Conservation (phyloP, 805 yeast genomes). For the Candida morakotiae region DNA sequence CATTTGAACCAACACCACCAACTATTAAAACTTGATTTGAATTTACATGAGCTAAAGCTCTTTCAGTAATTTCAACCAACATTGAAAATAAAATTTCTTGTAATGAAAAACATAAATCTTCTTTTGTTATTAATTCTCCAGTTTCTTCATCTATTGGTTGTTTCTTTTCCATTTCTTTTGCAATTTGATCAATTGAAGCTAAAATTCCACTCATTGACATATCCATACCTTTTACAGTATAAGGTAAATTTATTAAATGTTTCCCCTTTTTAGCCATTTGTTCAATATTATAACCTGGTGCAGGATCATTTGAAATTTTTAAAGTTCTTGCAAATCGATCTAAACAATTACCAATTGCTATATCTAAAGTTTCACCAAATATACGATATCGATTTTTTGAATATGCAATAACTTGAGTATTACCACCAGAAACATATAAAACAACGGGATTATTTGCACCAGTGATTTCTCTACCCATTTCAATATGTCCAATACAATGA, state of each 20-base stretch:
- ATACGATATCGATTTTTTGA: conserved; percentile 90
- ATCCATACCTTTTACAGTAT: conserved; percentile 99
- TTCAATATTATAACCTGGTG: conserved; percentile 97
- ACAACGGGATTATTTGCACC: conserved; percentile 98
- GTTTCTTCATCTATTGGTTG: conserved; percentile 35
- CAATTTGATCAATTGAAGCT: conserved; percentile 78
- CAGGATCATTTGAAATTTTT: conserved; percentile 85
- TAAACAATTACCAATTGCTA: conserved; percentile 95
- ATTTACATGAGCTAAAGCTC: conserved; percentile 97
- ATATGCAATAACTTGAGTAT: conserved; percentile 96
- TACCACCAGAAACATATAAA: conserved; percentile 95
- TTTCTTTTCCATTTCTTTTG: conserved; percentile 56
- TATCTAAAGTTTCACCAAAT: conserved; percentile 98
- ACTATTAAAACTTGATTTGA: conserved; percentile 87
- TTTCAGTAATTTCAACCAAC: conserved; percentile 95
- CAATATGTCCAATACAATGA: conserved; percentile 97
- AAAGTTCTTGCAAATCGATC: conserved; percentile 94
- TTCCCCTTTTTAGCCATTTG: conserved; percentile 76
- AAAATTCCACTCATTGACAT: conserved; percentile 93
- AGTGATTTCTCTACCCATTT: conserved; percentile 98
- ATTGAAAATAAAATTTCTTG: conserved; percentile 92
- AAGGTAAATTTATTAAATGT: conserved; percentile 73
- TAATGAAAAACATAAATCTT: conserved; percentile 86
- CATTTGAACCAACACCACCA: conserved; percentile 98
- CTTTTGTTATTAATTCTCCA: conserved; percentile 62